Base-by-base conservation (phyloP, 2,329 filamentous ascomycete genomes). In the Calonectria ilicicola region DNA sequence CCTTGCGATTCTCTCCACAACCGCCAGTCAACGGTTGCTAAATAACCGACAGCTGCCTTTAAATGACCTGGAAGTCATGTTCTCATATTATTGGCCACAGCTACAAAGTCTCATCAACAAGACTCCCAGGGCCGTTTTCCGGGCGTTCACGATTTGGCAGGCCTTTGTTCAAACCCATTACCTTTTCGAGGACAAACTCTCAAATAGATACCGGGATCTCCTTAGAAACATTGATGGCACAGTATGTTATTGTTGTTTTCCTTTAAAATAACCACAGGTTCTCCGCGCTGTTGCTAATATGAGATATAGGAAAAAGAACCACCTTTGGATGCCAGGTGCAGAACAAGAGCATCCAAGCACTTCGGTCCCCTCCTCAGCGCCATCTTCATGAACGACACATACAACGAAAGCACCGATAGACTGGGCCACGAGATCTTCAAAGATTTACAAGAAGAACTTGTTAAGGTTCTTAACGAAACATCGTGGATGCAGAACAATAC, bases 131-230 rank as follows among this genome's bases (percentile, higher is more conserved):
- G 44, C 60, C 17, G 67, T 68, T 4, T 26, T 77, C 6, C 69
- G 76, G 17, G 72, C 69, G 2, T 78, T 69, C 53, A 21, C 74
- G 5, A 19, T 73, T 4, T 75, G 71, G 72, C 73, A 78, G 62
- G 40, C 65, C 5, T 78, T 74, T 27, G 23, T 75, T 19, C 75
- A 78, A 72, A 72, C 72, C 10, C 60, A 69, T 9, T 38, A 72
- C 6, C 21, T 74, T 17, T 58, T 74, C 32, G 38, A 75, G 1
- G 29, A 68, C 15, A 5, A 46, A 2, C 17, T 46, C 7, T 8
- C 40, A 3, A 14, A n/a, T 1, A 14, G 27, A 6, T 73, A 72
- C 10, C 23, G 26, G 2, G 21, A 17, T 15, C 29, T 75, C 10
- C 2, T 69, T 2, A 46, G 44, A n/a, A 60, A 44, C 17, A 58